These are phyloP conservation scores for Dendrocalamus sinicus DNA, from an alignment of 176 grass and related monocot genomes.

Conservation along the genomic window DNA sequence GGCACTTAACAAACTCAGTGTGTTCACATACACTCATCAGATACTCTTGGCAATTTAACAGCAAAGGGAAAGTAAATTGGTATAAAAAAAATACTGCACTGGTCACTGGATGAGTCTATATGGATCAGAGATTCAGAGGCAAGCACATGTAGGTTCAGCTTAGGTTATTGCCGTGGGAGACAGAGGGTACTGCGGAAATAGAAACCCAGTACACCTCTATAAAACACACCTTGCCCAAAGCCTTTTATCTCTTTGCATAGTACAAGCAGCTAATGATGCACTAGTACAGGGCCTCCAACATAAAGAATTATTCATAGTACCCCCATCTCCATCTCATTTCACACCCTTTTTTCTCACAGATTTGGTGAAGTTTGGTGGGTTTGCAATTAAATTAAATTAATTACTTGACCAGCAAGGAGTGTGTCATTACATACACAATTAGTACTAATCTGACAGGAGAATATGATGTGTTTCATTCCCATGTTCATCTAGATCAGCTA, in stretches of 20 bases:
- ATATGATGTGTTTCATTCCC: neutral
- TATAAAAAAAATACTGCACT: neutral
- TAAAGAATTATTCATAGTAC: neutral
- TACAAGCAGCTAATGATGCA: slow-evolving; percentile 48
- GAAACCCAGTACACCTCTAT: slow-evolving; percentile 26
- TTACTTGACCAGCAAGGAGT: neutral
- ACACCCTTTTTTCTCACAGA: neutral
- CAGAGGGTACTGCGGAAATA: slow-evolving; percentile 28
- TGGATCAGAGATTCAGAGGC: neutral
- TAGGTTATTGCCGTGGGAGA: slow-evolving; percentile 33
- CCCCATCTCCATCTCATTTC: neutral
- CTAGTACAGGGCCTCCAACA: slow-evolving; percentile 27
- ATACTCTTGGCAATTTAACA: neutral
- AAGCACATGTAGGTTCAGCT: slow-evolving; percentile 39
- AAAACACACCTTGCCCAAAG: slow-evolving; percentile 13
- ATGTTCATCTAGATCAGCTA: slow-evolving; percentile 9
- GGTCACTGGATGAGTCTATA: neutral
- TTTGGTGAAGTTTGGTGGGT: slow-evolving; percentile 19
- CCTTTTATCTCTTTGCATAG: neutral
- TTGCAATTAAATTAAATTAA: neutral
- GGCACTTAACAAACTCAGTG: neutral
- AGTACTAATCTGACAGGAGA: neutral
- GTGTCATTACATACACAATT: neutral
- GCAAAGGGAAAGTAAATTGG: neutral
- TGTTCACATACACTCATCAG: neutral